Evolutionary conservation across 352 stramenopile genomes (phyloP).

Genomic region (Phytopythium chamaehyphon): DNA sequence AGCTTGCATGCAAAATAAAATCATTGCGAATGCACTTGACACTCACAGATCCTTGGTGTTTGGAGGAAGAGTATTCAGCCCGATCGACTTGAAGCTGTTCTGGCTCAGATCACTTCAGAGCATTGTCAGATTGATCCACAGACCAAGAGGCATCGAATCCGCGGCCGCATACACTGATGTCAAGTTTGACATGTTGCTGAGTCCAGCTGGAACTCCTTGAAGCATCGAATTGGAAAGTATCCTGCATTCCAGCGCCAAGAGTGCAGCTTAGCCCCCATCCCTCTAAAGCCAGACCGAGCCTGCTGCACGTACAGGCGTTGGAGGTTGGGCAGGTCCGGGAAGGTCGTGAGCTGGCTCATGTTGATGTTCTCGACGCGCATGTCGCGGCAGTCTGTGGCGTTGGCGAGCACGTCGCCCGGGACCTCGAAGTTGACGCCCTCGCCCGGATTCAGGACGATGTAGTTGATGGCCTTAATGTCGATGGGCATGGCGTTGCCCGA

Average conservation of each 20-base stretch:
- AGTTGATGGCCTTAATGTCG: constrained; percentile 26
- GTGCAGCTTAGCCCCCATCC: neutral
- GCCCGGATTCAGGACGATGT: constrained; percentile 19
- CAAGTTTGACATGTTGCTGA: constrained; percentile 11
- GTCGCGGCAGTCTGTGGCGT: constrained; percentile 21
- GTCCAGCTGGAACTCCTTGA: constrained; percentile 11
- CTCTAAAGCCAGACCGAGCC: neutral
- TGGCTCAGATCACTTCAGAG: constrained; percentile 21
- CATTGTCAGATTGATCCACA: constrained; percentile 7
- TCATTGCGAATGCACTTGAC: neutral
- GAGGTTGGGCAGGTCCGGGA: constrained; percentile 24
- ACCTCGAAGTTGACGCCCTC: constrained; percentile 18
- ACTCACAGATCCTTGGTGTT: constrained; percentile 16
- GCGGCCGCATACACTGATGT: constrained; percentile 12
- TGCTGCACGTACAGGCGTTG: constrained; percentile 18
- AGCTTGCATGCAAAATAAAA: neutral
- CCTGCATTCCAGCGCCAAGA: neutral
- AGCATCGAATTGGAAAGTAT: constrained; percentile 17
- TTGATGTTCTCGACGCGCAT: constrained; percentile 40
- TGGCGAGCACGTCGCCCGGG: constrained; percentile 13
- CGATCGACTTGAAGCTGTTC: constrained; percentile 19
- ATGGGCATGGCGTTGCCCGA: constrained; percentile 33
- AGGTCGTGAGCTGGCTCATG: constrained; percentile 16
- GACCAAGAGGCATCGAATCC: no score
- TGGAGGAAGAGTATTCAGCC: constrained; percentile 6